A percentile compares a stretch with the other conserved stretches of the same genome.
Conservation (phyloP, 352 stramenopile genomes). For the Phytophthora sp. region DNA sequence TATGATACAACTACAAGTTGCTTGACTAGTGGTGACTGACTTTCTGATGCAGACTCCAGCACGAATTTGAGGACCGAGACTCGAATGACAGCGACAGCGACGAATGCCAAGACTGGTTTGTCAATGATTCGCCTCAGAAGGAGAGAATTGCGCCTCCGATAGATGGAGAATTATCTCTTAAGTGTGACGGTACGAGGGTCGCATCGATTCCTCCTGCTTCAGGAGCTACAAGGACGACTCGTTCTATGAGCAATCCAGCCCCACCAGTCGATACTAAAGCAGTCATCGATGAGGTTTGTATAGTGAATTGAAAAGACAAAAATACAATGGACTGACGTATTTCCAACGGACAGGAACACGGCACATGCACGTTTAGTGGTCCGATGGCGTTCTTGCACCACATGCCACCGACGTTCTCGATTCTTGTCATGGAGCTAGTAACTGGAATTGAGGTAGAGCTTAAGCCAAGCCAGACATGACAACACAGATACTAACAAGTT, state of each 20-base stretch:
- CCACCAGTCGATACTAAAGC: conserved; percentile 27
- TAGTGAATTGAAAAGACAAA: too few relatives aligned
- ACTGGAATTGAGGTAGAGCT: conserved; percentile 48
- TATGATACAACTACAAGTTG: neutral
- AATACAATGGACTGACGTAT: too few relatives aligned
- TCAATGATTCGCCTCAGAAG: conserved; percentile 66
- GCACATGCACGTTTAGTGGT: conserved; percentile 43
- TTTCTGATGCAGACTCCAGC: conserved; percentile 44
- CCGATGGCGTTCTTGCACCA: conserved; percentile 77
- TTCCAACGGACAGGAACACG: conserved; percentile 27
- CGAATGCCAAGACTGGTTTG: conserved; percentile 83
- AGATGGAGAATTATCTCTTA: conserved; percentile 32
- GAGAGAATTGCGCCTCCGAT: conserved; percentile 34
- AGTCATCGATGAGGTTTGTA: conserved; percentile 30
- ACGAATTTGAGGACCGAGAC: conserved; percentile 72
- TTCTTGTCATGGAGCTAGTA: conserved; percentile 77
- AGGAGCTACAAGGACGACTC: conserved; percentile 1
- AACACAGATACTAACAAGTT: too few relatives aligned
- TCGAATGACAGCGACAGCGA: conserved; percentile 59
- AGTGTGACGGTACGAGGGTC: conserved; percentile 23
- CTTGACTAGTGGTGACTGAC: neutral
- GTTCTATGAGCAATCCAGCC: conserved; percentile 29
- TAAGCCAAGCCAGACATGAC: too few relatives aligned
- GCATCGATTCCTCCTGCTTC: conserved; percentile 7
- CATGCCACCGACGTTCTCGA: conserved; percentile 48